A percentile compares a stretch with the other conserved stretches of the same genome.
Evolutionary conservation across 106 monocot species (phyloP).

Genomic region (Hemerocallis citrina): DNA sequence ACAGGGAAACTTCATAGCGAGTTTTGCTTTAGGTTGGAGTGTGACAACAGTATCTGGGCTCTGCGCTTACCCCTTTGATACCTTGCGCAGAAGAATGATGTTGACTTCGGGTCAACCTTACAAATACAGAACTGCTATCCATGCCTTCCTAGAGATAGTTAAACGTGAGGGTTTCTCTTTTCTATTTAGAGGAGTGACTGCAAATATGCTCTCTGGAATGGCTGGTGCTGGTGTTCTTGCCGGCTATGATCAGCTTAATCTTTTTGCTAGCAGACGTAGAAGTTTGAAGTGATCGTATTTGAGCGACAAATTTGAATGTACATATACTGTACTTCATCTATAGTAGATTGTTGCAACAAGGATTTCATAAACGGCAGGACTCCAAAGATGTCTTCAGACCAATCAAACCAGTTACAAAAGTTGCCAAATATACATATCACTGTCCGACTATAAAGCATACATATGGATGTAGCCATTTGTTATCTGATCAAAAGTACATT

Average conservation of each 20-base stretch:
- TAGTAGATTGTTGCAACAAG: too few species aligned
- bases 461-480: too few species aligned
- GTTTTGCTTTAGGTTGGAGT: slow-evolving; percentile 70
- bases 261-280: slow-evolving; percentile 28
- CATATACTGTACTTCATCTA: too few species aligned
- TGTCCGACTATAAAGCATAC: too few species aligned
- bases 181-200: slow-evolving; percentile 68
- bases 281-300: slow-evolving; percentile 25
- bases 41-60: slow-evolving; percentile 70
- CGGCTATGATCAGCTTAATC: slow-evolving; percentile 73
- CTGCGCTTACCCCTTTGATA: slow-evolving; percentile 92
- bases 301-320: too few species aligned
- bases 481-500: too few species aligned
- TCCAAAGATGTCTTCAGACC: too few species aligned
- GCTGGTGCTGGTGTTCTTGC: slow-evolving; percentile 89
- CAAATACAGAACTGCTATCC: slow-evolving; percentile 51
- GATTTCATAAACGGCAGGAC: too few species aligned
- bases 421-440: too few species aligned
- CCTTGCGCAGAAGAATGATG: slow-evolving; percentile 94
- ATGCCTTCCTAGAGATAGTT: slow-evolving; percentile 61
- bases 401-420: too few species aligned
- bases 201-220: slow-evolving; percentile 90
- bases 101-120: slow-evolving; percentile 63
- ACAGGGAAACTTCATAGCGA: slow-evolving; percentile 84
- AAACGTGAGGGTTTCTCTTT: slow-evolving; percentile 46